Conservation (phyloP, 1,284 basidiomycete genomes). For the Leccinum holopus region DNA sequence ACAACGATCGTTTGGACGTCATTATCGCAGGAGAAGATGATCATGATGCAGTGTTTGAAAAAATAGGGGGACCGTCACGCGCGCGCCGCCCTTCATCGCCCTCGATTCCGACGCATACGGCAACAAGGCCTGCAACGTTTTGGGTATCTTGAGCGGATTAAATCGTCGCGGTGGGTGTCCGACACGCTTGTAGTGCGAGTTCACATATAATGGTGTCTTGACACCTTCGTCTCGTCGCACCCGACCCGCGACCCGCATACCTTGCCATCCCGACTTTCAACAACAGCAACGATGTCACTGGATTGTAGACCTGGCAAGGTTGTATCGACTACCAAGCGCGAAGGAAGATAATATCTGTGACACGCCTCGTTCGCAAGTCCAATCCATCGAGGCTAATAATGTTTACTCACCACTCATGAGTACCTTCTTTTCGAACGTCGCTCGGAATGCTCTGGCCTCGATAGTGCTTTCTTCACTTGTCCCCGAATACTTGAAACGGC, state of each 20-base stretch:
- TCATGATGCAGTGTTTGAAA: slow-evolving; percentile 5
- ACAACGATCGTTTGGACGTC: slow-evolving; percentile 49
- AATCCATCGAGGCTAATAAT: not conserved
- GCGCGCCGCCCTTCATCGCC: slow-evolving; percentile 51
- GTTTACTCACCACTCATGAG: slow-evolving; percentile 82
- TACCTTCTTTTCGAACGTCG: slow-evolving; percentile 98
- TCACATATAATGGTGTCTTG: slow-evolving; percentile 80
- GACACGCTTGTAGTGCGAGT: slow-evolving; percentile 87
- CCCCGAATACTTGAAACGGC: slow-evolving; percentile 97
- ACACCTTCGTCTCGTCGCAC: slow-evolving; percentile 82
- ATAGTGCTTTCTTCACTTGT: slow-evolving; percentile 93
- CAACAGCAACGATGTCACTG: slow-evolving; percentile 88
- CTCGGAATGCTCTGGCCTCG: slow-evolving; percentile 95
- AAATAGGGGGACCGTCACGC: slow-evolving; percentile 18
- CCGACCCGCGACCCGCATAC: slow-evolving; percentile 96
- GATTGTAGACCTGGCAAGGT: slow-evolving; percentile 95
- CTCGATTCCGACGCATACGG: slow-evolving; percentile 95
- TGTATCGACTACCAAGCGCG: slow-evolving; percentile 97
- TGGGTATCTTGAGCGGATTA: slow-evolving; percentile 88
- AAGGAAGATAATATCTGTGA: slow-evolving; percentile 88
- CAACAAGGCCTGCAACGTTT: slow-evolving; percentile 84
- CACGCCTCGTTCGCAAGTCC: not conserved
- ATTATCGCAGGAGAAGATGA: slow-evolving; percentile 32
- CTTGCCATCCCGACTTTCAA: slow-evolving; percentile 78
- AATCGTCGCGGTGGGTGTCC: slow-evolving; percentile 83